Percentiles rank a stretch among this genome's conserved stretches.
These are phyloP conservation scores for Torulaspora maleeae DNA, from an alignment of 805 yeast genomes.

Conservation along the genomic window DNA sequence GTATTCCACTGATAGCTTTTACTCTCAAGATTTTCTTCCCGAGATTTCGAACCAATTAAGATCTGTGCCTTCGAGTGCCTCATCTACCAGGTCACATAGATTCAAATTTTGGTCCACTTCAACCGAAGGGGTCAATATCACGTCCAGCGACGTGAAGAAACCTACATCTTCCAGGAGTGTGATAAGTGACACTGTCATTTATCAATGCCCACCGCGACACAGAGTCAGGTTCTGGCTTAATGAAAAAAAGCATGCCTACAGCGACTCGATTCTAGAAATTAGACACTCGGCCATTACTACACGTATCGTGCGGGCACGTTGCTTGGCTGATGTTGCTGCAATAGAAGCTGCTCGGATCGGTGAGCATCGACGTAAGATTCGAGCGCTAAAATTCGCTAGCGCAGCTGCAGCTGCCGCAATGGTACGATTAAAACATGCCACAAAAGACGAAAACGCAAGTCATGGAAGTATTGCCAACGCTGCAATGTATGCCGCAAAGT, in stretches of 20 bases:
- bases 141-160: background rate
- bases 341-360: conserved; percentile 9
- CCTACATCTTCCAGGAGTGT: background rate
- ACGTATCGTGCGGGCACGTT: conserved; percentile 14
- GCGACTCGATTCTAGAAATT: conserved; percentile 8
- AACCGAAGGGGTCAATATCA: background rate
- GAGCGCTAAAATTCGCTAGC: conserved; percentile 8
- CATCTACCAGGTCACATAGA: conserved; percentile 2
- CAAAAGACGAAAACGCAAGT: conserved; percentile 11
- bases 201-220: conserved; percentile 4
- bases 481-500: conserved; percentile 6
- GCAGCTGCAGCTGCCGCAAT: conserved; percentile 17
- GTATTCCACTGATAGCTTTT: background rate
- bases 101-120: conserved; percentile 10
- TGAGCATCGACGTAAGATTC: conserved; percentile 3
- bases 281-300: conserved; percentile 13
- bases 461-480: conserved; percentile 16
- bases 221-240: conserved; percentile 12
- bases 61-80: background rate
- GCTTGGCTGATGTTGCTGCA: conserved; percentile 12
- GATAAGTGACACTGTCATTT: conserved; percentile 1
- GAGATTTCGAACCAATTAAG: background rate
- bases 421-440: conserved; percentile 6
- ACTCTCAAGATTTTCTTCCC: background rate
- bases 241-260: conserved; percentile 1